Percentiles rank a stretch among this genome's conserved stretches.
phyloP scores from a whole-genome alignment of 345 rosid species.

The Eucalyptus polyanthemos region DNA sequence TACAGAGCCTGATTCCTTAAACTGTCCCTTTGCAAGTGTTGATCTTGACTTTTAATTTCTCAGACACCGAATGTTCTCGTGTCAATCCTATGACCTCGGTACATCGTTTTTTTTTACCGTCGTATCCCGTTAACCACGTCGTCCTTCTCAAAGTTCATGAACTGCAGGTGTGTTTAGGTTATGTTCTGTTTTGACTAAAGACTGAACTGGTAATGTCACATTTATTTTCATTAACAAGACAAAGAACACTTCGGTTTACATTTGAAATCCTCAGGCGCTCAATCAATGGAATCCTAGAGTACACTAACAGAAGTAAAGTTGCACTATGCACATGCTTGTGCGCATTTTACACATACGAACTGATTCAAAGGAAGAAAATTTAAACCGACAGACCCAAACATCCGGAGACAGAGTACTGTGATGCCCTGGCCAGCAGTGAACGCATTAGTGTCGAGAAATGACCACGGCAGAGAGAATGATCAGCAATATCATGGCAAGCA shows the following conservation, averaged over 20 bases:
- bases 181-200: neutral
- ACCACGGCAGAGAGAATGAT: slow-evolving; percentile 34
- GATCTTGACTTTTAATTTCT: neutral
- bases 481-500: slow-evolving; percentile 19
- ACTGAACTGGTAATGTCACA: neutral
- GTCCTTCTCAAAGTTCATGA: neutral
- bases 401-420: neutral
- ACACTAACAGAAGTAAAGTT: neutral
- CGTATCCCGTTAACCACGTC: neutral
- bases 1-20: neutral
- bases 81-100: neutral
- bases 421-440: neutral
- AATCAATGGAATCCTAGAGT: neutral
- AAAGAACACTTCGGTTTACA: neutral
- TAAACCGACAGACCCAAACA: neutral
- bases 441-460: slow-evolving; percentile 9
- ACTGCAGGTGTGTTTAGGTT: neutral
- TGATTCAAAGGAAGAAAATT: neutral
- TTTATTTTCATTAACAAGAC: neutral
- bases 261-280: neutral
- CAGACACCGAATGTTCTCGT: neutral
- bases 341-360: neutral
- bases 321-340: neutral
- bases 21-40: neutral
- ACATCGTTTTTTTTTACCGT: neutral